Evolutionary conservation across 768 basidiomycete species (phyloP).

Genomic region (Tulasnella calospora): DNA sequence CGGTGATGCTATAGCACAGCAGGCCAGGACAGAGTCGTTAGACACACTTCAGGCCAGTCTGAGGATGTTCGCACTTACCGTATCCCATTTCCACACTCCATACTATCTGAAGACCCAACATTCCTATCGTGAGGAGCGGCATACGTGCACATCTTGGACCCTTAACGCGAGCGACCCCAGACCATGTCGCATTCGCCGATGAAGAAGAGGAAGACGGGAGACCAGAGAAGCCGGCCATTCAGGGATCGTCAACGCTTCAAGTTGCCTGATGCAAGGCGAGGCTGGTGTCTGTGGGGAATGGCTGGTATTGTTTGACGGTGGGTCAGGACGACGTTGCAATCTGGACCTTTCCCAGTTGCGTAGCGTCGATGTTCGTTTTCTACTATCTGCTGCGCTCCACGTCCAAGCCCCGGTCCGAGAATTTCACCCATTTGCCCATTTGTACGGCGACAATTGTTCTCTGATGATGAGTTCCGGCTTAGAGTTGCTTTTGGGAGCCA

Average conservation of each 20-base stretch:
- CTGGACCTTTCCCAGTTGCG: conserved; percentile 7
- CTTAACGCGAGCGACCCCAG: conserved; percentile 53
- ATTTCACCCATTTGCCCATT: neutral
- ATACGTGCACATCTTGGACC: conserved; percentile 66
- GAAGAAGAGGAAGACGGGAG: conserved; percentile 12
- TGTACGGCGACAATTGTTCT: neutral
- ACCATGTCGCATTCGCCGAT: conserved; percentile 17
- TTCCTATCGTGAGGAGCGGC: conserved; percentile 67
- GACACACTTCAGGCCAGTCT: conserved; percentile 37
- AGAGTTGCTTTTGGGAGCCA: too few species aligned
- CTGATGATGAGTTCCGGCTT: neutral
- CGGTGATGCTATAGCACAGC: conserved; percentile 52
- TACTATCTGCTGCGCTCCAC: neutral
- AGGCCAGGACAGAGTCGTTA: neutral
- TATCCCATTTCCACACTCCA: conserved; percentile 97
- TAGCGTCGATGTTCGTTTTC: conserved; percentile 4
- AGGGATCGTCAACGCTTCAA: neutral
- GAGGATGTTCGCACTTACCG: conserved; percentile 40
- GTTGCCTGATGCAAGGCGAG: neutral
- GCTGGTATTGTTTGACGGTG: neutral
- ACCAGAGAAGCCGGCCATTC: conserved; percentile 23
- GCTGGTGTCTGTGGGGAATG: neutral
- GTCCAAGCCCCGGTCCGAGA: neutral
- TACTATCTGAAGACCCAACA: conserved; percentile 80
- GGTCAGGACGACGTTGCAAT: neutral